These are phyloP conservation scores for Phialemoniopsis sp. DNA, from an alignment of 2,329 filamentous ascomycete genomes.

Conservation along the genomic window DNA sequence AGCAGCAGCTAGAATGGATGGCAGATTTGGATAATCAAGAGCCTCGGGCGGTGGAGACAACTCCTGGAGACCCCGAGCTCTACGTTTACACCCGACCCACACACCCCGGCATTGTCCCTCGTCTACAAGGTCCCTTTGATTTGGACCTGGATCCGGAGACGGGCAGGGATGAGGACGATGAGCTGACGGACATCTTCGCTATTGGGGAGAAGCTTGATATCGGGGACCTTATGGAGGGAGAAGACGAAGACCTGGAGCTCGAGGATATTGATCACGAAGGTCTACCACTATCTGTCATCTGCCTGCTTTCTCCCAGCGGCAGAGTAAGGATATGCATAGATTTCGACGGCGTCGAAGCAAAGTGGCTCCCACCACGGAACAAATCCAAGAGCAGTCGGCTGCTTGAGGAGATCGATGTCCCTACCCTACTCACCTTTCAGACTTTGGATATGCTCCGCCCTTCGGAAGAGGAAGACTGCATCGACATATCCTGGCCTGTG, in stretches of 20 bases:
- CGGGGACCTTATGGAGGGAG: constrained; percentile 58
- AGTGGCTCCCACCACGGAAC: constrained; percentile 58
- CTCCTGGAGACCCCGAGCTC: constrained; percentile 40
- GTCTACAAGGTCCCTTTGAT: constrained; percentile 59
- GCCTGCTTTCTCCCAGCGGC: constrained; percentile 56
- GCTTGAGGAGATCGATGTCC: constrained; percentile 30
- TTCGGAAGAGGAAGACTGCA: background rate
- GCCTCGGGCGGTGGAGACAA: constrained; percentile 47
- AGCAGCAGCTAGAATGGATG: constrained; percentile 67
- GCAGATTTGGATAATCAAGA: constrained; percentile 61
- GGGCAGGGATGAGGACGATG: constrained; percentile 49
- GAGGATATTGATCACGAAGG: constrained; percentile 55
- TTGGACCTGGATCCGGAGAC: constrained; percentile 49
- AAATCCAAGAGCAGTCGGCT: constrained; percentile 41
- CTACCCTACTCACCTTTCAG: constrained; percentile 56
- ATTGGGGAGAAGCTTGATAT: constrained; percentile 60
- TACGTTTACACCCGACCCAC: constrained; percentile 55
- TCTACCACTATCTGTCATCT: constrained; percentile 55
- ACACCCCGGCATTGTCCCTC: constrained; percentile 53
- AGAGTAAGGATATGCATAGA: constrained; percentile 60
- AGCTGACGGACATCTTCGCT: constrained; percentile 57
- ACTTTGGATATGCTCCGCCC: constrained; percentile 56
- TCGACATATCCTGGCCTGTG: constrained; percentile 52
- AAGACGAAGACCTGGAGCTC: constrained; percentile 57
- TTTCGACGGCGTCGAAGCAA: constrained; percentile 58